Evolutionary conservation across 768 basidiomycete genomes (phyloP).

Genomic region (Fistulinella prunicolor): DNA sequence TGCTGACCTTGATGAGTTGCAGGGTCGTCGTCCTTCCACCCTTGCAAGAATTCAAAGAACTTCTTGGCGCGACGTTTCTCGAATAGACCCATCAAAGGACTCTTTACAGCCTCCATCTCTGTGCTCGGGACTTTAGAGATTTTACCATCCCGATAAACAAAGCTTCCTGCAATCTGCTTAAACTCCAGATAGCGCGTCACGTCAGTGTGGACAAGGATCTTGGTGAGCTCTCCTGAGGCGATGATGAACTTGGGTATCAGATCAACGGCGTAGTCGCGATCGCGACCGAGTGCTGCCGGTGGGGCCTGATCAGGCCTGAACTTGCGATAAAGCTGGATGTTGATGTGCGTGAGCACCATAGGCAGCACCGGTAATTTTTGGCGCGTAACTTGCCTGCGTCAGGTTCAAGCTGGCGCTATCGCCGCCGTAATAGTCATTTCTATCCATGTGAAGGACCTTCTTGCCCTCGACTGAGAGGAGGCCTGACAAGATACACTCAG

Average conservation of each 20-base stretch:
- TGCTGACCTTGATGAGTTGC: constrained; percentile 87
- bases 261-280: constrained; percentile 97
- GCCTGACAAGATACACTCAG: constrained; percentile 98
- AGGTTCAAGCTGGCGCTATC: constrained; percentile 96
- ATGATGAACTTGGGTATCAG: constrained; percentile 99
- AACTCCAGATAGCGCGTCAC: constrained; percentile 99
- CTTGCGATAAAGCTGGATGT: constrained; percentile 84
- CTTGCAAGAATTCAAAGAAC: constrained; percentile 96
- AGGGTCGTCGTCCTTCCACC: constrained; percentile 95
- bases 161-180: constrained; percentile 99
- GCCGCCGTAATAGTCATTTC: constrained; percentile 98
- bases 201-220: constrained; percentile 98
- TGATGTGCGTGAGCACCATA: constrained; percentile 19
- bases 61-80: constrained; percentile 98
- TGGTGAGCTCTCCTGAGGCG: constrained; percentile 94
- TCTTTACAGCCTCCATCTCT: constrained; percentile 94
- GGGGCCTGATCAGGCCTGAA: constrained; percentile 78
- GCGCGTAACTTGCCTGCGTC: constrained; percentile 69
- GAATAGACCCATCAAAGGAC: constrained; percentile 97
- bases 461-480: constrained; percentile 98
- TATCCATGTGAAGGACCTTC: constrained; percentile 98
- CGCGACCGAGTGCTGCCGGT: constrained; percentile 86
- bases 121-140: constrained; percentile 98
- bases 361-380: constrained; percentile 1
- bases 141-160: constrained; percentile 93